Evolutionary conservation across 495 filamentous ascomycete species (phyloP).

Genomic region (Glarea lozoyensis): DNA sequence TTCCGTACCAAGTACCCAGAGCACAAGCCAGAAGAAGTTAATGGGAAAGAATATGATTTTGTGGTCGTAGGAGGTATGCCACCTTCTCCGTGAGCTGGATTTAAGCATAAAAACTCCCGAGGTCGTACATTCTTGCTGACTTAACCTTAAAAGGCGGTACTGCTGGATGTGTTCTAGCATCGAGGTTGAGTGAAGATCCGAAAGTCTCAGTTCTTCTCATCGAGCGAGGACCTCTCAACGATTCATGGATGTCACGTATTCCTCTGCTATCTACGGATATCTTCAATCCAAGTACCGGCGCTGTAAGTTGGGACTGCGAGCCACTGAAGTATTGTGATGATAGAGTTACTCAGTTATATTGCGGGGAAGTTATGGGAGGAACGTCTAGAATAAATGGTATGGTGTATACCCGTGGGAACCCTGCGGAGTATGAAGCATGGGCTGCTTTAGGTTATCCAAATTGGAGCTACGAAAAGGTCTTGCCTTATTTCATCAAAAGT

Average conservation of each 20-base stretch:
- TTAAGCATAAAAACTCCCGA: too few relatives aligned
- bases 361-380: constrained; percentile 22
- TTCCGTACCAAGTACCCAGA: neutral
- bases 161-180: constrained; percentile 39
- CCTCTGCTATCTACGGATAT: constrained; percentile 21
- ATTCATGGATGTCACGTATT: constrained; percentile 22
- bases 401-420: constrained; percentile 20
- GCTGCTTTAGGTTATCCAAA: constrained; percentile 18
- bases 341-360: constrained; percentile 14
- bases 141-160: constrained; percentile 28
- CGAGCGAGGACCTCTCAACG: constrained; percentile 34
- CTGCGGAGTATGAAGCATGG: constrained; percentile 21
- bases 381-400: constrained; percentile 21
- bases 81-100: too few relatives aligned
- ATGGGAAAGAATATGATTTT: constrained; percentile 19
- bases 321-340: constrained; percentile 1
- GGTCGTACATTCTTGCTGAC: constrained; percentile 8
- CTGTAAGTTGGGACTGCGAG: neutral
- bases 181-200: constrained; percentile 37
- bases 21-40: neutral
- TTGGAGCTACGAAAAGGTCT: constrained; percentile 23
- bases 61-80: constrained; percentile 24
- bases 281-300: constrained; percentile 4
- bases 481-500: constrained; percentile 21
- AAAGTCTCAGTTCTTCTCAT: constrained; percentile 36